Base-by-base conservation (phyloP, 805 yeast species). In the Candida adriatica region DNA sequence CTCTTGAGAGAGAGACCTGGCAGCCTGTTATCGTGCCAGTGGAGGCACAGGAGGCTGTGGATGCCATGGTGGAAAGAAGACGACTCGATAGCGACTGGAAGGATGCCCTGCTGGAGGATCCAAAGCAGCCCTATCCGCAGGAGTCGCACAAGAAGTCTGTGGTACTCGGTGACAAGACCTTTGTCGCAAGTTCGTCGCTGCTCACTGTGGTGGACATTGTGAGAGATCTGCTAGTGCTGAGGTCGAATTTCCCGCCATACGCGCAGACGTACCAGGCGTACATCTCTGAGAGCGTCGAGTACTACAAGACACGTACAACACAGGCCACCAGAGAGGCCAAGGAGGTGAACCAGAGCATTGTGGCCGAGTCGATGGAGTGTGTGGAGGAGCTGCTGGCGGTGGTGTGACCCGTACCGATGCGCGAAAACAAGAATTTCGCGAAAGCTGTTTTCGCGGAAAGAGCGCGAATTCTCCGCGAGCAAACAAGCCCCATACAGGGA, bases 1-100 rank as follows among this genome's bases (percentile, higher is more conserved):
- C 64, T 13, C 61, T 83, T 34, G 88, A 82, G 30, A 60, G 62
- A 28, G 97, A 88, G 42, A 61, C 61, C 15, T 90, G 97, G 97
- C 74, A 72, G 37, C 94, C 88, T 32, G 72, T 69, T 13, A 70
- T 72, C n/a, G 70, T 77, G 8, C 50, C 72, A 0, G 49, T 58
- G 2, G 49, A 51, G 1, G 53, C 75, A 2, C 88, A 81, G 46
- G 43, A 34, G 4, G 47, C 57, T 10, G 68, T 75, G 5, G 73
- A 73, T 44, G 66, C 65, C 25, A 66, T 81, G 9, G 62, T 70
- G 1, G 61, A 64, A 10, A 55, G 73, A n/a, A 60, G 64, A 2
- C 59, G 60, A 16, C 47, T 63, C 8, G 76, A 70, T 34, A 72
- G 73, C 2, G 45, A 56, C 1, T 79, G 86, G 85, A 49, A 59